These are phyloP conservation scores for Moricandia moricandioides DNA, from an alignment of 345 rosid genomes.

Conservation along the genomic window DNA sequence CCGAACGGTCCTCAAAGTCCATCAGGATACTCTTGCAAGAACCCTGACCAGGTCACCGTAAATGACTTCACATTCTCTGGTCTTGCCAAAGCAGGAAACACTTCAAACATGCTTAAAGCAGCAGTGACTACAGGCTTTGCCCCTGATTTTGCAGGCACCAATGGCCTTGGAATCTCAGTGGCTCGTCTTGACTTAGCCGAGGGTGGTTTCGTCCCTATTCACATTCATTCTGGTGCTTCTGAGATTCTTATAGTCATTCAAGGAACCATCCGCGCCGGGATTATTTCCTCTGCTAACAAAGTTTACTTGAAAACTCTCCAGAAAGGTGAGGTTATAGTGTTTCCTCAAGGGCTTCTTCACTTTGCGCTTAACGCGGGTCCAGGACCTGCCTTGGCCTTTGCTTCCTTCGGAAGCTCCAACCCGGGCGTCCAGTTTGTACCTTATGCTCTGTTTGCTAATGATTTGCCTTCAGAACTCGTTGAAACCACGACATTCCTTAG, in stretches of 20 bases:
- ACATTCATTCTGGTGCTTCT: conserved; percentile 33
- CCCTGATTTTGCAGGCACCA: too few relatives aligned
- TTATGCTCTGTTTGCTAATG: conserved; percentile 60
- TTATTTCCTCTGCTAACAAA: too few relatives aligned
- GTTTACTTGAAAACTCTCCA: too few relatives aligned
- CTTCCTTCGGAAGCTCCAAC: conserved; percentile 59
- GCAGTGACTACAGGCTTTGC: too few relatives aligned
- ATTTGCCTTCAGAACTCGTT: conserved; percentile 58
- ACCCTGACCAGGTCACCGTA: conserved; percentile 44
- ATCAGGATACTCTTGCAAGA: conserved; percentile 65
- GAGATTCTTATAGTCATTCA: conserved; percentile 53
- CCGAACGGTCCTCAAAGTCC: conserved; percentile 1
- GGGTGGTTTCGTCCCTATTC: too few relatives aligned
- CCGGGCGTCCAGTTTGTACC: conserved; percentile 77
- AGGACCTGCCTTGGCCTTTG: conserved; percentile 47
- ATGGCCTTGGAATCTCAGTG: too few relatives aligned
- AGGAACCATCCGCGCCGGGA: conserved; percentile 29
- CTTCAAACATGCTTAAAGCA: too few relatives aligned
- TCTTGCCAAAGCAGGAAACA: too few relatives aligned
- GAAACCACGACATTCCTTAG: conserved; percentile 61
- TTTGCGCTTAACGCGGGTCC: conserved; percentile 61
- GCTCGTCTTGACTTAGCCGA: too few relatives aligned
- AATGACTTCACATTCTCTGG: conserved; percentile 45
- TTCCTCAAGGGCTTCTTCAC: too few relatives aligned
- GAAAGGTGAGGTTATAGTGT: too few relatives aligned